Evolutionary conservation across 2,329 filamentous ascomycete genomes (phyloP), one percentile per base, ranked within the genome.

Genomic region (Plenodomus biglobosus): DNA sequence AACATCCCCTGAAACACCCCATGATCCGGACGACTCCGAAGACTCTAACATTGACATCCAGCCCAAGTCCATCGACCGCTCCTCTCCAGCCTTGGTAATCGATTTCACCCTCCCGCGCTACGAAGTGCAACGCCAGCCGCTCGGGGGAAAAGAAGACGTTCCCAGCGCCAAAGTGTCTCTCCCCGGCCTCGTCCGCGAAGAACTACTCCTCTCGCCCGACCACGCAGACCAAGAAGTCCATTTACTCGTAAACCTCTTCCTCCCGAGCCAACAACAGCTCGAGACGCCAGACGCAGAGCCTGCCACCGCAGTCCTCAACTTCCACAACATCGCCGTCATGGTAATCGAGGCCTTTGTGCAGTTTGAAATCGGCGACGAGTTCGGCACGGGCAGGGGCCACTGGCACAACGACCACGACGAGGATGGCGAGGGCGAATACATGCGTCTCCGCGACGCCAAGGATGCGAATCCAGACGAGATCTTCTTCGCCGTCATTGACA

Each of bases 141-240:
- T 50, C 8, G 36, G 41, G n/a, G 40, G 39, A 13, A 39, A 54
- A 3, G 40, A 55, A 3, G 55, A 58, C 3, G 17, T 49, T 1
- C 54, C 56, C 13, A 38, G 32, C 42, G 53, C 73, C 56, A 56
- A 69, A 59, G 41, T 73, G 41, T 66, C 74, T 52, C 42, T 73
- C 56, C 62, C 73, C 55, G 53, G 71, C 56, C 46, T 77, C 56
- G 32, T 72, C 44, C 51, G 67, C 57, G 61, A 71, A 63, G 50
- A 56, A n/a, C 32, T 71, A 2, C 34, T 61, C 3, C 59, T 71
- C 1, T 58, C 56, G 0, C 48, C 54, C 8, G 66, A 70, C 39
- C 61, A 68, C 35, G 20, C 48, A 0, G 40, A 44, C 0, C 54
- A 65, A 37, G 65, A 70, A 48, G 49, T 56, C 18, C 52, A 61